Evolutionary conservation across 2,329 filamentous ascomycete species (phyloP).

Genomic region (Phyllosticta citrichinensis): DNA sequence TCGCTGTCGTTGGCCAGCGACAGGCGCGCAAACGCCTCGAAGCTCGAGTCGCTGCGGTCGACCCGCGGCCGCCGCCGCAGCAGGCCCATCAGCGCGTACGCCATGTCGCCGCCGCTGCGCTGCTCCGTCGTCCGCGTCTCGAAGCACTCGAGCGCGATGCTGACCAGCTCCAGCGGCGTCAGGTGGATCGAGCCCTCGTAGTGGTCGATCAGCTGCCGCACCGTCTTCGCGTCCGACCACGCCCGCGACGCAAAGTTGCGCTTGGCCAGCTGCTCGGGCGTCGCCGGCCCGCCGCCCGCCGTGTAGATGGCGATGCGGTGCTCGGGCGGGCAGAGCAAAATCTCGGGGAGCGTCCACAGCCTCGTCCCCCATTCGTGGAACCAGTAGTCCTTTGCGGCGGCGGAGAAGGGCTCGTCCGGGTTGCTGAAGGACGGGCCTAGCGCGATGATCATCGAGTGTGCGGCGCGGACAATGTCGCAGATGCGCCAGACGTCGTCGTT

Average conservation of each 20-base stretch:
- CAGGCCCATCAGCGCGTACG: conserved; percentile 28
- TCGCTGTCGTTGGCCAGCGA: conserved; percentile 38
- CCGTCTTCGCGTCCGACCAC: not conserved
- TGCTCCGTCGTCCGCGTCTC: not conserved
- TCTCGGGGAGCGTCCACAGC: conserved; percentile 3
- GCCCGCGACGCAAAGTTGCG: conserved; percentile 1
- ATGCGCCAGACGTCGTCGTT: conserved; percentile 1
- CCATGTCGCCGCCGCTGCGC: not conserved
- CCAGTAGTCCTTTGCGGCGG: not conserved
- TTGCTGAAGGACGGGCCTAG: not conserved
- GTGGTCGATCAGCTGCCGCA: conserved; percentile 1
- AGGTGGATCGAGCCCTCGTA: conserved; percentile 1
- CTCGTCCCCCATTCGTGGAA: conserved; percentile 1
- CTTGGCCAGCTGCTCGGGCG: not conserved
- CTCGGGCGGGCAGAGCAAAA: conserved; percentile 3
- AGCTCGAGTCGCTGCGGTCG: conserved; percentile 30
- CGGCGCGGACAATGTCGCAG: conserved; percentile 2
- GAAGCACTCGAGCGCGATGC: not conserved
- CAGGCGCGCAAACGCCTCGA: conserved; percentile 39
- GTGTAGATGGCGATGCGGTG: not conserved
- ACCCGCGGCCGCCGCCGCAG: conserved; percentile 31
- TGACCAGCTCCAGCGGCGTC: conserved; percentile 1
- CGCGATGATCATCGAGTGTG: not conserved
- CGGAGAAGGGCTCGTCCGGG: not conserved
- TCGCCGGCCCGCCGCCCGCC: not conserved